Conservation (phyloP, 208 protist species). For the Phytomonas francai region DNA sequence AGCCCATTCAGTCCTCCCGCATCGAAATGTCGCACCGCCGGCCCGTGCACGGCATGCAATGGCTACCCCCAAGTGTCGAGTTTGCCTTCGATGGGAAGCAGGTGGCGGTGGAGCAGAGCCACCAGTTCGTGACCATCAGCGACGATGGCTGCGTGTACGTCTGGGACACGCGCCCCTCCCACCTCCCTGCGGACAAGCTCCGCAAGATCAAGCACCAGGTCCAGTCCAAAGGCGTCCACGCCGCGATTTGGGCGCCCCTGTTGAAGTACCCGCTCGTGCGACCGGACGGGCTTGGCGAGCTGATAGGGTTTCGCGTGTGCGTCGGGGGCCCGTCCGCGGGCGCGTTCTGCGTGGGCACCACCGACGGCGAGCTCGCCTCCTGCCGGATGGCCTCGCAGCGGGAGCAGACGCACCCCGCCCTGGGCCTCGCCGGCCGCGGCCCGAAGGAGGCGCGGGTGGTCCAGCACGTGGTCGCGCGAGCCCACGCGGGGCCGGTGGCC, state of each 20-base stretch:
- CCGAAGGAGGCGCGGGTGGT: constrained; percentile 58
- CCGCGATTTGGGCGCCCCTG: constrained; percentile 81
- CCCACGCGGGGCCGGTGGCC: constrained; percentile 71
- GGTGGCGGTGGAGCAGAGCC: constrained; percentile 38
- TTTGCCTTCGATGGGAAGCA: constrained; percentile 87
- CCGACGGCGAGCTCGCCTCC: constrained; percentile 63
- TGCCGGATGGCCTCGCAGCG: constrained; percentile 59
- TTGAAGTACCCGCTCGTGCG: constrained; percentile 58
- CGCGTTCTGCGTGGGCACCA: constrained; percentile 43
- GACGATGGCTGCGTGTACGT: constrained; percentile 82
- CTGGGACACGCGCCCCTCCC: constrained; percentile 84
- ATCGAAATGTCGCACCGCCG: constrained; percentile 83
- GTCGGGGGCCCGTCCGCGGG: constrained; percentile 53
- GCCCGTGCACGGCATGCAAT: constrained; percentile 82
- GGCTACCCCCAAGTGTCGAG: constrained; percentile 69
- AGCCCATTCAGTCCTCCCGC: constrained; percentile 64
- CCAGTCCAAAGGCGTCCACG: constrained; percentile 34
- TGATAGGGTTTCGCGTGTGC: constrained; percentile 67
- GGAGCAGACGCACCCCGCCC: constrained; percentile 39
- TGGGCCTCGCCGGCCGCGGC: constrained; percentile 23
- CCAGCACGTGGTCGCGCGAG: constrained; percentile 28
- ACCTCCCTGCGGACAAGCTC: constrained; percentile 81
- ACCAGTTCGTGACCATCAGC: constrained; percentile 85
- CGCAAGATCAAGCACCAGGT: constrained; percentile 87
- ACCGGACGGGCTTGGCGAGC: constrained; percentile 55